Percentiles rank a stretch among this genome's conserved stretches.
These are phyloP conservation scores for Arachis hypogaea DNA, from an alignment of 306 rosid species.

Conservation along the genomic window DNA sequence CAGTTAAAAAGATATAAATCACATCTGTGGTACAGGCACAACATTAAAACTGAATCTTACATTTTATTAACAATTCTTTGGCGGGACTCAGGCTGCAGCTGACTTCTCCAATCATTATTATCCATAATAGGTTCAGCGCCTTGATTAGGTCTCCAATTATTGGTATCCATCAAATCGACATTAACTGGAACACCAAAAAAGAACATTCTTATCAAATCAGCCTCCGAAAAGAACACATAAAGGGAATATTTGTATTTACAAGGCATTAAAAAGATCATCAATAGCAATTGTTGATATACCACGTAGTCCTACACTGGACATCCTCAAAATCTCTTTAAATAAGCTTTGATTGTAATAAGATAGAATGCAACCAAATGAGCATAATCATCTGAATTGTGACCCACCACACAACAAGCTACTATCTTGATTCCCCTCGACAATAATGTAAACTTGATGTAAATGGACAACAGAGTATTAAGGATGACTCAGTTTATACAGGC, in stretches of 20 bases:
- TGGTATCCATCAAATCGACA: constrained; percentile 43
- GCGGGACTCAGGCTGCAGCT: constrained; percentile 48
- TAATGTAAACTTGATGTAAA: neutral
- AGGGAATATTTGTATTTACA: neutral
- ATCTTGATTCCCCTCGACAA: neutral
- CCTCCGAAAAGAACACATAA: constrained; percentile 17
- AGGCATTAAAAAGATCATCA: constrained; percentile 13
- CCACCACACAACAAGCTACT: neutral
- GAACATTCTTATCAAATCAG: constrained; percentile 28
- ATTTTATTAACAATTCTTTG: constrained; percentile 61
- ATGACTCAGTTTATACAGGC: constrained; percentile 19
- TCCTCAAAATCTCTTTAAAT: constrained; percentile 12
- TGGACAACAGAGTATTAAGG: neutral
- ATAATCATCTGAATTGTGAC: neutral
- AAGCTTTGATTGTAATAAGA: constrained; percentile 30
- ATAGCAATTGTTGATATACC: constrained; percentile 19
- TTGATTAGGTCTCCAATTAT: constrained; percentile 57
- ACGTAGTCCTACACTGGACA: constrained; percentile 6
- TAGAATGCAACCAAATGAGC: neutral
- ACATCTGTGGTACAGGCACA: constrained; percentile 2
- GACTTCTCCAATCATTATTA: constrained; percentile 52
- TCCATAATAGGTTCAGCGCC: constrained; percentile 49
- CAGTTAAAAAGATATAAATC: neutral
- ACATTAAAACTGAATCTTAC: constrained; percentile 42
- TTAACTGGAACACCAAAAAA: constrained; percentile 12